Evolutionary conservation across 2,329 filamentous ascomycete genomes (phyloP), one percentile per base, ranked within the genome.

Genomic region (Sclerotinia subarctica): DNA sequence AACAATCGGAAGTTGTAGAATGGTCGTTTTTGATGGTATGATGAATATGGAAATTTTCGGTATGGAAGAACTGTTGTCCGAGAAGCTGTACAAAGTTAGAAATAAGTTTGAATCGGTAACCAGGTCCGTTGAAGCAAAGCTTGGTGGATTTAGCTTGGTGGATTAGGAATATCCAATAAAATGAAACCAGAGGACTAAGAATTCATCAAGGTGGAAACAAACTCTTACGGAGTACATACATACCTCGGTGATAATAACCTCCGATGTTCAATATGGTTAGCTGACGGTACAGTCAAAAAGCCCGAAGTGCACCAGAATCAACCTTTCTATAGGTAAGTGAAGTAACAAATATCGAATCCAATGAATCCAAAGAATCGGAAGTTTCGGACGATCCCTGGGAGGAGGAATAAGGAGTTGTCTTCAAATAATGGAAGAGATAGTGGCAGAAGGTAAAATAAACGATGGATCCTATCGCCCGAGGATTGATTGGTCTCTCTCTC

Each of bases 1-100:
- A 67, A 63, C 47, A 10, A 62, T 26, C 17, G 46, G 47, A 63
- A 62, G 56, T 62, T 46, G 15, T 35, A 21, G 35, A 57, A 51
- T 29, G 8, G 29, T 49, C n/a, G 17, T 17, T 47, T 65, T 51
- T 1, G 29, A 46, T 56, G 42, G 8, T 38, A 49, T 32, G 51
- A 64, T 68, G 52, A 53, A 63, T 47, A 26, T 46, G 65, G 65
- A 62, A 63, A 62, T 62, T 67, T 63, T 67, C 65, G 65, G 65
- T 67, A 62, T 67, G 65, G 65, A 67, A 67, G 65, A 67, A 67
- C 65, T 67, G 65, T 67, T 51, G 47, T 51, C 65, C 64, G 64
- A 66, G 54, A 60, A 60, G 64, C 64, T 60, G 42, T 52, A 66
- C 53, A 59, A 66, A 66, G 53, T 51, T 59, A 47, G 52, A 58